phyloP scores from a whole-genome alignment of 2,329 filamentous ascomycete species.

The Davidsoniella virescens region DNA sequence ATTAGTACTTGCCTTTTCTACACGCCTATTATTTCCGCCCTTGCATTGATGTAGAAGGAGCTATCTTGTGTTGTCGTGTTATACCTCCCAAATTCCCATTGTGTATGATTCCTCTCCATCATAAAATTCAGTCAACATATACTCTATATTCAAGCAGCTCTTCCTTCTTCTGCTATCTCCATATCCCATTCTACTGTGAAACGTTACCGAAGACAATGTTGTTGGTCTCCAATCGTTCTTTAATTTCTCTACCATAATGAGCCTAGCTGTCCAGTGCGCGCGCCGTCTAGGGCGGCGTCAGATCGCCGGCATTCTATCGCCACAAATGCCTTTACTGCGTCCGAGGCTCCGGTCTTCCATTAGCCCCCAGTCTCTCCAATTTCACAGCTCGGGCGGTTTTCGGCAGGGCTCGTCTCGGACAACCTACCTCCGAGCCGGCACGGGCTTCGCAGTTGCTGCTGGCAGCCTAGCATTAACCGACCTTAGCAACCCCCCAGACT shows the following conservation, averaged over 20 bases:
- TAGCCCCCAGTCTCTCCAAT: neutral
- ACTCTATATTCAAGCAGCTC: too few species aligned
- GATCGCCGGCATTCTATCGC: neutral
- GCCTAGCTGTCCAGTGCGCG: conserved; percentile 9
- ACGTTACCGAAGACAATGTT: neutral
- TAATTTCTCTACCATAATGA: conserved; percentile 5
- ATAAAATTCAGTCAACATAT: too few species aligned
- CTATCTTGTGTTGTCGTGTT: too few species aligned
- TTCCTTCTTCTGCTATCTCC: neutral
- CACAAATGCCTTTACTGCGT: neutral
- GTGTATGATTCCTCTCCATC: too few species aligned
- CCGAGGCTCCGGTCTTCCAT: neutral
- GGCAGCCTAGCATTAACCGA: conserved; percentile 2
- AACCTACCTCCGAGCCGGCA: conserved; percentile 5
- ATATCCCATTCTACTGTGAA: neutral
- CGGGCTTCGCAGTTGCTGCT: neutral
- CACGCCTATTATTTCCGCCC: too few species aligned
- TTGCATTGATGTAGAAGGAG: too few species aligned
- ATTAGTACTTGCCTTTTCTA: too few species aligned
- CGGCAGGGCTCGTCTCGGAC: neutral
- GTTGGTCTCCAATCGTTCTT: neutral
- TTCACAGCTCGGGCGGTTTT: neutral
- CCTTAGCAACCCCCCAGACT: neutral
- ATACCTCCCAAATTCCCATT: too few species aligned
- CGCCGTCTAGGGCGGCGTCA: neutral